These are phyloP conservation scores for Calcarisporium arbuscula DNA, from an alignment of 2,329 filamentous ascomycete species.

Conservation along the genomic window DNA sequence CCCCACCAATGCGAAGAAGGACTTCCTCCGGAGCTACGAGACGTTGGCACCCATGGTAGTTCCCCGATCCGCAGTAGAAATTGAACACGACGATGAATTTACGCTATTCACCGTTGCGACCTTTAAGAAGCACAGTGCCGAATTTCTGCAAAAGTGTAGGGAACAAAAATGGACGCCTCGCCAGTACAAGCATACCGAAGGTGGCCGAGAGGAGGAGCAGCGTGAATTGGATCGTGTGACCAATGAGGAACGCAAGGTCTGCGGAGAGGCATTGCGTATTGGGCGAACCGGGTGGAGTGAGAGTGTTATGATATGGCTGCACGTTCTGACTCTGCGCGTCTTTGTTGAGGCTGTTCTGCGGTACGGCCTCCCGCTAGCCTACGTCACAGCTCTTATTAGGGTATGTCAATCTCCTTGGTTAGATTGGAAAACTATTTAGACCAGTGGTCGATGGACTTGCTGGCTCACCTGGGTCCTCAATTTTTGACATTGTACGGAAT, in stretches of 20 bases:
- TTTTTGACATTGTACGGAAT: too few relatives aligned
- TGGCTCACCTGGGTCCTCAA: too few relatives aligned
- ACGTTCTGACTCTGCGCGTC: conserved; percentile 82
- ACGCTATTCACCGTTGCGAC: conserved; percentile 80
- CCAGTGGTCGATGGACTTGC: too few relatives aligned
- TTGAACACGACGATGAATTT: conserved; percentile 86
- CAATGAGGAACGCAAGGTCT: conserved; percentile 83
- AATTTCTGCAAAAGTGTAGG: conserved; percentile 87
- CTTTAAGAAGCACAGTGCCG: conserved; percentile 83
- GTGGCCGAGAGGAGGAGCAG: conserved; percentile 82
- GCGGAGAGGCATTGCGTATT: conserved; percentile 83
- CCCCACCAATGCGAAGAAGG: conserved; percentile 71
- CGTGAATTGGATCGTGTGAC: conserved; percentile 76
- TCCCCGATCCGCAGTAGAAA: conserved; percentile 72
- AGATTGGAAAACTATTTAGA: too few relatives aligned
- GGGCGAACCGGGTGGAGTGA: conserved; percentile 93
- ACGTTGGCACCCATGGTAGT: conserved; percentile 87
- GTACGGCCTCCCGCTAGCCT: conserved; percentile 88
- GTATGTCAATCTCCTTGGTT: conserved; percentile 45
- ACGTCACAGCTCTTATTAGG: conserved; percentile 77
- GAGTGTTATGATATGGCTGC: conserved; percentile 91
- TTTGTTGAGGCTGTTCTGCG: conserved; percentile 98
- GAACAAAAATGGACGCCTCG: conserved; percentile 93
- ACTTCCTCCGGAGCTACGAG: conserved; percentile 87
- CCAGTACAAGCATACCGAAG: conserved; percentile 89